Conservation (phyloP, 129 eudicot genomes). For the Ambrosia trifida region DNA sequence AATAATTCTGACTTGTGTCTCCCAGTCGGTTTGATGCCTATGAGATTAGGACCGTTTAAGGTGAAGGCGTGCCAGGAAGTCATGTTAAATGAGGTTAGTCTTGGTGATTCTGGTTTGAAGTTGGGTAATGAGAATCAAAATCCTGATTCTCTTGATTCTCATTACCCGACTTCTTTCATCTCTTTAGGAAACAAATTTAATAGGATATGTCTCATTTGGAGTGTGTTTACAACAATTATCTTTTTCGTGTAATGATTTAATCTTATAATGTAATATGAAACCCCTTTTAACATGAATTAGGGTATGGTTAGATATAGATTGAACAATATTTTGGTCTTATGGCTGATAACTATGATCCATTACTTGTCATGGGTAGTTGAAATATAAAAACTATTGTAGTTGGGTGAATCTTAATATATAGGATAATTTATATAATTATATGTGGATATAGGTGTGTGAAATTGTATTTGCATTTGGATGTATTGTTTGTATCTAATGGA, state of each 20-base stretch:
- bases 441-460: no score
- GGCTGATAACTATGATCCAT: not conserved
- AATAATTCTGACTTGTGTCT: constrained; percentile 69
- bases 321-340: not conserved
- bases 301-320: not conserved
- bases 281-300: not conserved
- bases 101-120: constrained; percentile 31
- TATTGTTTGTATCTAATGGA: no score
- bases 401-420: not conserved
- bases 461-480: no score
- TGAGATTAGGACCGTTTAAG: constrained; percentile 51
- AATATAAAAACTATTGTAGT: not conserved
- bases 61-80: constrained; percentile 56
- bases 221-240: constrained; percentile 31
- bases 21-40: constrained; percentile 25
- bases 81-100: constrained; percentile 4
- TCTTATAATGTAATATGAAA: constrained; percentile 11
- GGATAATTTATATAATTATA: no score
- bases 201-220: constrained; percentile 29
- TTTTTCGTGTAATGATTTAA: constrained; percentile 23
- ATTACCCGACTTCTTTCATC: constrained; percentile 40
- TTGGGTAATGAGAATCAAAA: constrained; percentile 32
- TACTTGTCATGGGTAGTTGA: not conserved
- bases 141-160: constrained; percentile 25
- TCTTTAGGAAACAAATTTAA: constrained; percentile 21